A percentile compares a stretch with the other conserved stretches of the same genome.
These are phyloP conservation scores for Panicum virgatum DNA, from an alignment of 202 grass and related monocot genomes.

Conservation along the genomic window DNA sequence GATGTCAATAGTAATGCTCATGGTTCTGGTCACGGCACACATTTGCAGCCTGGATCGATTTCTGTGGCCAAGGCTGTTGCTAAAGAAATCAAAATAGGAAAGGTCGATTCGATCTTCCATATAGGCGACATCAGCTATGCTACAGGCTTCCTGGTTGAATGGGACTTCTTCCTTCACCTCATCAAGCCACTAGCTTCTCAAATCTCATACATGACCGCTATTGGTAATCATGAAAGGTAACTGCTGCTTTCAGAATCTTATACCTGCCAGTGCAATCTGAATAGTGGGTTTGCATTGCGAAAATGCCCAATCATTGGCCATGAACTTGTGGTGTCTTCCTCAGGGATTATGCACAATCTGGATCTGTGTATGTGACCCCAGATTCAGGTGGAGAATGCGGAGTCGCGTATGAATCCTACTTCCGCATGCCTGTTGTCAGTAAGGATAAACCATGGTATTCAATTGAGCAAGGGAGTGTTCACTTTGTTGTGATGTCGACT, in stretches of 20 bases:
- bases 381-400: slow-evolving; percentile 86
- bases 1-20: background rate
- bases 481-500: slow-evolving; percentile 82
- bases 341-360: slow-evolving; percentile 71
- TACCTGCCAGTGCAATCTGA: background rate
- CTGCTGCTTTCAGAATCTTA: background rate
- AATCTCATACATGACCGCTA: slow-evolving; percentile 83
- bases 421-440: slow-evolving; percentile 62
- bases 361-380: slow-evolving; percentile 67
- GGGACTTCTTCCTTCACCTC: slow-evolving; percentile 65
- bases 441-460: slow-evolving; percentile 92
- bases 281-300: background rate
- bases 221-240: slow-evolving; percentile 90
- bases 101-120: slow-evolving; percentile 78
- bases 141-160: slow-evolving; percentile 81
- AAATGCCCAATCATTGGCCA: background rate
- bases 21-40: background rate
- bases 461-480: slow-evolving; percentile 76
- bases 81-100: slow-evolving; percentile 43
- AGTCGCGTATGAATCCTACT: slow-evolving; percentile 78
- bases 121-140: slow-evolving; percentile 99
- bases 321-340: background rate
- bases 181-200: slow-evolving; percentile 72
- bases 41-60: slow-evolving; percentile 69
- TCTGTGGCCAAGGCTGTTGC: slow-evolving; percentile 49